A percentile compares a stretch with the other conserved stretches of the same genome.
Conservation (phyloP, 2,329 filamentous ascomycete genomes). For the Zasmidium citrigriseum region DNA sequence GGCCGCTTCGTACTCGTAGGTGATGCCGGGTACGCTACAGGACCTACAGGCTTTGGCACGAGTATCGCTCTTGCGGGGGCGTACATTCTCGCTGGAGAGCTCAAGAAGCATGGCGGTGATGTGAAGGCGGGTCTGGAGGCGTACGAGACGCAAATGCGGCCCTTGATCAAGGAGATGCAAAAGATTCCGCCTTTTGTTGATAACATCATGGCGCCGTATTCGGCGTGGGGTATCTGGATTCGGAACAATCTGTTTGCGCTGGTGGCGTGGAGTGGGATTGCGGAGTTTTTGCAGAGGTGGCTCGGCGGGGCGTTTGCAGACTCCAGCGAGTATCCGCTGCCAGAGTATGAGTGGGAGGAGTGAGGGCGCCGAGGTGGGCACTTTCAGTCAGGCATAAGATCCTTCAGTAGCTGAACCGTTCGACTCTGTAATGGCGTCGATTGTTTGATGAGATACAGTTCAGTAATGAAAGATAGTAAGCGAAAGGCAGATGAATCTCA, state of each 20-base stretch:
- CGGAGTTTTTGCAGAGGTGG: not conserved
- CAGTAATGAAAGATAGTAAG: no score
- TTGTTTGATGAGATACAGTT: no score
- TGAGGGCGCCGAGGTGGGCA: no score
- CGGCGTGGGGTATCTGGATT: slow-evolving; percentile 47
- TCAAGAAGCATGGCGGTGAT: slow-evolving; percentile 29
- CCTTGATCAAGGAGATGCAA: slow-evolving; percentile 45
- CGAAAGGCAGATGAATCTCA: no score
- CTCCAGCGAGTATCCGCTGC: not conserved
- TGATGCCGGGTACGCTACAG: slow-evolving; percentile 42
- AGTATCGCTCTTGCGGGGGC: slow-evolving; percentile 42
- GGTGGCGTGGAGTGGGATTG: slow-evolving; percentile 30
- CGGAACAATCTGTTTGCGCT: slow-evolving; percentile 38
- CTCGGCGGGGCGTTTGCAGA: not conserved
- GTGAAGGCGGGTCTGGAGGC: slow-evolving; percentile 41
- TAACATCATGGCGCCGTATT: slow-evolving; percentile 47
- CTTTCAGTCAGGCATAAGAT: no score
- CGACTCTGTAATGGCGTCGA: no score
- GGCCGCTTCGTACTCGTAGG: slow-evolving; percentile 43
- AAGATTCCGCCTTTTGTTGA: slow-evolving; percentile 36
- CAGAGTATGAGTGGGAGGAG: slow-evolving; percentile 1
- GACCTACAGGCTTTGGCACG: slow-evolving; percentile 40
- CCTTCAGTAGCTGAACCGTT: no score
- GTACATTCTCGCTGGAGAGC: slow-evolving; percentile 59
- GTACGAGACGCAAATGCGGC: slow-evolving; percentile 50